phyloP scores from a whole-genome alignment of 345 rosid species.

The Hibiscus mutabilis region DNA sequence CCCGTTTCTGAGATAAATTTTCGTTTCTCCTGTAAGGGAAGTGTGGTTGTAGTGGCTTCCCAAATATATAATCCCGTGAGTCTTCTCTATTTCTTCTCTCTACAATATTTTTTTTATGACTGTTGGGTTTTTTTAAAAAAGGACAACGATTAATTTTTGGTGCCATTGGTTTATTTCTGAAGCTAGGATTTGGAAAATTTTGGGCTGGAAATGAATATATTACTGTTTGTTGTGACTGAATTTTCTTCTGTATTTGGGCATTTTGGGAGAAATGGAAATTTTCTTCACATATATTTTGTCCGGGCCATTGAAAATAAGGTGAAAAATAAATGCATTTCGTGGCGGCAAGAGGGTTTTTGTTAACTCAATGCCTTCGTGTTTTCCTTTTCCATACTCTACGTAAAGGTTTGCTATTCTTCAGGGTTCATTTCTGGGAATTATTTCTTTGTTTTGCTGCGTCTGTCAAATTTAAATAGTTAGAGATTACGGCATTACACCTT shows the following conservation, averaged over 20 bases:
- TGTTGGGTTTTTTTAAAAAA: too few relatives aligned
- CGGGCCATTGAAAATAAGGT: too few relatives aligned
- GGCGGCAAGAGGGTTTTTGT: too few relatives aligned
- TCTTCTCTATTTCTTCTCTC: neutral
- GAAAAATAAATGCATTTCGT: too few relatives aligned
- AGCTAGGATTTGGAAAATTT: neutral
- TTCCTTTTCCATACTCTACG: too few relatives aligned
- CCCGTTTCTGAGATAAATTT: slow-evolving; percentile 18
- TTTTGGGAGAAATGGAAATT: neutral
- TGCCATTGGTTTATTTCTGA: neutral
- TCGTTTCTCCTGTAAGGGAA: slow-evolving; percentile 10
- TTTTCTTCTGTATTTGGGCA: neutral
- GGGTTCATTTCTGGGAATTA: too few relatives aligned
- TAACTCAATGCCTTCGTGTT: too few relatives aligned
- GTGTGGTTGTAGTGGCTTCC: slow-evolving; percentile 4
- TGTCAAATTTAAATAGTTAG: neutral
- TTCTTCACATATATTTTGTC: neutral
- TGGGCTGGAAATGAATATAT: neutral
- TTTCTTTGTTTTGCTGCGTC: neutral
- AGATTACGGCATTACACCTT: neutral
- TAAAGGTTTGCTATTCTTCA: too few relatives aligned
- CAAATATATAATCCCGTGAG: slow-evolving; percentile 26
- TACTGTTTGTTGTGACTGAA: neutral
- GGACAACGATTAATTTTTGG: too few relatives aligned
- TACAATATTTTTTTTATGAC: neutral